phyloP scores from a whole-genome alignment of 345 rosid genomes.

The Geranium brycei region DNA sequence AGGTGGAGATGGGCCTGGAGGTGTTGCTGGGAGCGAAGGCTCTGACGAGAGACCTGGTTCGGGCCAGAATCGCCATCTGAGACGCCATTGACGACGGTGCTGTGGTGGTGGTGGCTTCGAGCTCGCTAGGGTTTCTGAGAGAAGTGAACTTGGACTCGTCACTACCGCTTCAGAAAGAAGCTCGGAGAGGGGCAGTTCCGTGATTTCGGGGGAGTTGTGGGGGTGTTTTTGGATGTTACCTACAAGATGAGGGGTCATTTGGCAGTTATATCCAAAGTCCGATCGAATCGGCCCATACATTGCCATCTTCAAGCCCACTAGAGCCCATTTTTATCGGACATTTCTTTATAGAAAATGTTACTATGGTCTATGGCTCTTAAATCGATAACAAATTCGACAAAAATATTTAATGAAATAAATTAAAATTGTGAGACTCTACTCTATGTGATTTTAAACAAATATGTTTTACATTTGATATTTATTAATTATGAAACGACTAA shows the following conservation, averaged over 20 bases:
- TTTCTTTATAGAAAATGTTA: too few species aligned
- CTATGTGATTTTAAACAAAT: too few species aligned
- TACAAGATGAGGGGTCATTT: neutral
- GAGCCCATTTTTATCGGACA: too few species aligned
- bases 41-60: constrained; percentile 26
- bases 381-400: too few species aligned
- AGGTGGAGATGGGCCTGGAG: constrained; percentile 42
- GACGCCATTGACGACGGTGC: constrained; percentile 37
- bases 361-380: too few species aligned
- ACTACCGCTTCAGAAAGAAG: neutral
- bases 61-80: constrained; percentile 32
- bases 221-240: neutral
- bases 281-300: too few species aligned
- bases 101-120: neutral
- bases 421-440: too few species aligned
- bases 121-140: neutral
- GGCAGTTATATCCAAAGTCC: too few species aligned
- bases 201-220: neutral
- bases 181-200: neutral
- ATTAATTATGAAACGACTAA: too few species aligned
- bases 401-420: too few species aligned
- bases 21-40: constrained; percentile 19
- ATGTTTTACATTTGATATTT: too few species aligned
- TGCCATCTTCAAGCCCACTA: too few species aligned
- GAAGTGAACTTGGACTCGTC: neutral